Base-by-base conservation (phyloP, 2,329 filamentous ascomycete genomes). In the Ceratocystis eucalypticola region DNA sequence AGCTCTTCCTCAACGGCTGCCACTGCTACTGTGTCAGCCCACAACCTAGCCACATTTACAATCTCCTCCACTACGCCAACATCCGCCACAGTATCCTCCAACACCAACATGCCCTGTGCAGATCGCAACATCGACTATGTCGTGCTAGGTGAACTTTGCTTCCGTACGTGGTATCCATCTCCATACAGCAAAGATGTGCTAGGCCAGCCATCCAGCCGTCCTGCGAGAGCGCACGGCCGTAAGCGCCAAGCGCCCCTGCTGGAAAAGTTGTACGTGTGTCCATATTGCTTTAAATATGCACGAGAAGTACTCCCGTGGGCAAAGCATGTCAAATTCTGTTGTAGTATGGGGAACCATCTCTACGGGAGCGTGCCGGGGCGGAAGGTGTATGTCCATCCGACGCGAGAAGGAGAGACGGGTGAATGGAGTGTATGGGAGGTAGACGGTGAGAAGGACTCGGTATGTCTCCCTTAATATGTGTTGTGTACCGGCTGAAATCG, bases 221-320 rank as follows among this genome's bases (percentile, higher is more conserved):
- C 48, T 3, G 28, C 28, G 6, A 30, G 55, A 12, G 25, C 17
- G 28, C 28, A 74, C 73, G 67, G 70, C 69, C 8, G 70, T 69
- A 44, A 73, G 73, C 74, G 75, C 20, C 74, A 74, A 17, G 74
- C 70, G 71, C 66, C 71, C 22, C 77, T 84, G 71, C 80, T 90
- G 17, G 84, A 87, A 69, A 78, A 86, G 66, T 78, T 97, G 6
- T 95, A 92, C 71, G 88, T 97, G 44, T 99, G 94, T 73, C 88
- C 89, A 44, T 88, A 85, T 80, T 99, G 94, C 78, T 97, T 97
- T 80, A 93, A 92, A 73, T 99, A 99, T 75, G 88, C 88, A 45
- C 83, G 80, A 70, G 84, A 86, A 72, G 74, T 85, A 12, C 77
- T 82, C 22, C 76, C 80, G 1, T 86, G 83, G 82, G 79, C 79